Percentiles rank a stretch among this genome's conserved stretches.
Conservation (phyloP, 148 eudicot species). For the Amaranthus palmeri region DNA sequence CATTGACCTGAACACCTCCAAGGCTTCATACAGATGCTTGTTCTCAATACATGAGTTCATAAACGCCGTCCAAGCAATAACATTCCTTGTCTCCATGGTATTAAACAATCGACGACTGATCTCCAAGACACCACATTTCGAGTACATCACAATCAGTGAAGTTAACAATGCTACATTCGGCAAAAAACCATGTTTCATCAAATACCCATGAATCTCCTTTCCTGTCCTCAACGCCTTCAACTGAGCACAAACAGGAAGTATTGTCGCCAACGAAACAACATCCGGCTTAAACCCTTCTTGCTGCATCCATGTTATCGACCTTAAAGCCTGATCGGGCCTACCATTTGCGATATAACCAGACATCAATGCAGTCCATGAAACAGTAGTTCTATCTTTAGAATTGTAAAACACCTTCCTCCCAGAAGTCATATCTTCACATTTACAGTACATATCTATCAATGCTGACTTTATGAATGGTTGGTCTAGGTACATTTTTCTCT, state of each 20-base stretch:
- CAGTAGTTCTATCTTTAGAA: constrained; percentile 54
- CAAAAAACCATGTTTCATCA: constrained; percentile 49
- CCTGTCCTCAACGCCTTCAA: constrained; percentile 64
- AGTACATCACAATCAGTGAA: constrained; percentile 84
- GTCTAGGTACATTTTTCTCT: constrained; percentile 51
- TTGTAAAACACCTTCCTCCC: constrained; percentile 67
- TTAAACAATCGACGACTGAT: constrained; percentile 49
- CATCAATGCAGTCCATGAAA: constrained; percentile 85
- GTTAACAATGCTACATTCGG: constrained; percentile 65
- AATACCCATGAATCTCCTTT: constrained; percentile 65
- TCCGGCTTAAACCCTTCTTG: constrained; percentile 93
- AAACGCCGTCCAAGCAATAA: constrained; percentile 80
- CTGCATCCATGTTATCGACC: constrained; percentile 86
- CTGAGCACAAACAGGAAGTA: constrained; percentile 69
- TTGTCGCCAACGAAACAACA: constrained; percentile 69
- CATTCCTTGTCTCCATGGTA: constrained; percentile 53
- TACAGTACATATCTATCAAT: constrained; percentile 91
- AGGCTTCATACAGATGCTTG: constrained; percentile 43
- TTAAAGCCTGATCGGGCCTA: constrained; percentile 72
- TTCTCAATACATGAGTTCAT: constrained; percentile 49
- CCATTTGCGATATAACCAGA: constrained; percentile 75
- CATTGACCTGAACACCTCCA: constrained; percentile 68
- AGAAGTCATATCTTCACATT: constrained; percentile 68
- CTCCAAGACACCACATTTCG: constrained; percentile 58
- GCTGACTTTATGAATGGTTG: constrained; percentile 65